Evolutionary conservation across 768 basidiomycete genomes (phyloP).

Genomic region (Cystobasidium onofrii): DNA sequence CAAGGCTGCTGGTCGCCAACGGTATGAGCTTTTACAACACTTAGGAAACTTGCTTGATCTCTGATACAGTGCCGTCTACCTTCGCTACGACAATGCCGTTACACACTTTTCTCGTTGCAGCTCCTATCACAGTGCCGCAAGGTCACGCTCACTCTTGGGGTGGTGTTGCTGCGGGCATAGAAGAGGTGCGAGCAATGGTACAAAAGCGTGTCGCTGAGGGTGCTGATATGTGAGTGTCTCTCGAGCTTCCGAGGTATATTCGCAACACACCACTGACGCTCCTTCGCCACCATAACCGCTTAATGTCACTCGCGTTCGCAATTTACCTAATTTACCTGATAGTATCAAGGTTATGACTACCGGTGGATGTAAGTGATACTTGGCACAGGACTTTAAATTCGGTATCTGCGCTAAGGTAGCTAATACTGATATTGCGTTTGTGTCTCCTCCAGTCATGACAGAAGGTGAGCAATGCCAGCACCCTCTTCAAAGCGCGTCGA

Average conservation of each 20-base stretch:
- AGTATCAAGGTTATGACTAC: conserved; percentile 19
- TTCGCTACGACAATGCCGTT: background rate
- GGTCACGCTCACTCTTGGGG: conserved; percentile 3
- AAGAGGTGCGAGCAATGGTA: background rate
- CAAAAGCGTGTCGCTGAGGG: background rate
- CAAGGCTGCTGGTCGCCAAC: background rate
- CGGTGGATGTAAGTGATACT: background rate
- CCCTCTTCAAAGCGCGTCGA: too few relatives aligned
- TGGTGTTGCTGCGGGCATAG: background rate
- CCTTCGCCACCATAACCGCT: too few relatives aligned
- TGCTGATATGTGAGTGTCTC: background rate
- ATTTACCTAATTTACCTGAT: too few relatives aligned
- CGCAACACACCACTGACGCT: too few relatives aligned
- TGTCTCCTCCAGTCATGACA: conserved; percentile 18
- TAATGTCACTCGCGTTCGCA: too few relatives aligned
- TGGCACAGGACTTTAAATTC: too few relatives aligned
- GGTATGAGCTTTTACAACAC: background rate
- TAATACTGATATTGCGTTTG: too few relatives aligned
- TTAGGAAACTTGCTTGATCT: too few relatives aligned
- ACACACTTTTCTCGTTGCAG: background rate
- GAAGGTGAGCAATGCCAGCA: background rate
- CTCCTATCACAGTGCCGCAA: background rate
- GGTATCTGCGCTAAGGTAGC: too few relatives aligned
- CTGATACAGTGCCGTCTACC: too few relatives aligned
- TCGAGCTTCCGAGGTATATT: too few relatives aligned